Evolutionary conservation across 1,284 basidiomycete species (phyloP).

Genomic region (Sporisorium iseilematis-ciliati): DNA sequence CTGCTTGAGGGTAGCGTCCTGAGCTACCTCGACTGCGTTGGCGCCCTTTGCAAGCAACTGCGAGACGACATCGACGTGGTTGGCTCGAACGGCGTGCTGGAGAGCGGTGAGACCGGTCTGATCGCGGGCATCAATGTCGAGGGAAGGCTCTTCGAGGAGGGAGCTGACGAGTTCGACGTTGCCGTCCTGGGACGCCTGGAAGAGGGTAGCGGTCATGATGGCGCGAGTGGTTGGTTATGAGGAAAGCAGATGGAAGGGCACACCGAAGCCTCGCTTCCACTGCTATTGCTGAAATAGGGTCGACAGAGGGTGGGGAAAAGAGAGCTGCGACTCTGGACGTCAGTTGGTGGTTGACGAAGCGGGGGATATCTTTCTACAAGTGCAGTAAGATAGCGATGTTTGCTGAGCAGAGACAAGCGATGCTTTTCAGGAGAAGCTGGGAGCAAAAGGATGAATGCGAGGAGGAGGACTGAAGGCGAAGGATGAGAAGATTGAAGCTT

Average conservation of each 20-base stretch:
- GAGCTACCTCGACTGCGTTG: conserved; percentile 31
- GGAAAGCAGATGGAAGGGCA: conserved; percentile 34
- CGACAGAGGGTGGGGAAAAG: conserved; percentile 3
- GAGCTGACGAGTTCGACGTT: conserved; percentile 55
- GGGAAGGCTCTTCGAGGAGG: conserved; percentile 50
- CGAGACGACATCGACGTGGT: conserved; percentile 59
- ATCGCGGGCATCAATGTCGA: conserved; percentile 55
- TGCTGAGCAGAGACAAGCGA: too few relatives aligned
- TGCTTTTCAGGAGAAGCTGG: too few relatives aligned
- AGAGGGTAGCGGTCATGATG: conserved; percentile 58
- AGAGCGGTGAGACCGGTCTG: conserved; percentile 51
- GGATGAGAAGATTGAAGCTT: background rate
- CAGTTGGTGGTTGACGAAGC: background rate
- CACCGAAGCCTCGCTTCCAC: conserved; percentile 43
- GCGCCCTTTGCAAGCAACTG: conserved; percentile 58
- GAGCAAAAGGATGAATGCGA: background rate
- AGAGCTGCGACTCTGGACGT: conserved; percentile 10
- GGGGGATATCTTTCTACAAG: background rate
- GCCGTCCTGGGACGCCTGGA: conserved; percentile 60
- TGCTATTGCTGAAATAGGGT: conserved; percentile 17
- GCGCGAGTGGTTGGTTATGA: conserved; percentile 14
- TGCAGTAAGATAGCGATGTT: too few relatives aligned
- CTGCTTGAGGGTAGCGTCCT: conserved; percentile 42
- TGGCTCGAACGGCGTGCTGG: conserved; percentile 50
- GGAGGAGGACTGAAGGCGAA: too few relatives aligned